Base-by-base conservation (phyloP, 2,329 filamentous ascomycete species). In the Trichoderma polysporum region DNA sequence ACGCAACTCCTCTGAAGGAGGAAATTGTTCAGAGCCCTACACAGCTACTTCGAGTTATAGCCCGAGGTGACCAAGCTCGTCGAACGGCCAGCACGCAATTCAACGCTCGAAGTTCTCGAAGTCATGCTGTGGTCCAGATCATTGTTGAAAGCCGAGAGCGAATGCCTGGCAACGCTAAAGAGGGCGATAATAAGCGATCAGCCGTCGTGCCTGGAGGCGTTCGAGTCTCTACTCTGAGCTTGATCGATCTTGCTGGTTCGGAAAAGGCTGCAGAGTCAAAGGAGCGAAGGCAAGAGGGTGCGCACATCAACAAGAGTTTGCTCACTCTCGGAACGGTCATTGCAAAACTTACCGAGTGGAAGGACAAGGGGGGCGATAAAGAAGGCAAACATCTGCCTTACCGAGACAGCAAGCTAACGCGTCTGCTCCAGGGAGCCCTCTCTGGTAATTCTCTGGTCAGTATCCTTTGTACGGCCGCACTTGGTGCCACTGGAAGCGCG, bases 11-110 rank as follows among this genome's bases (percentile, higher is more conserved):
- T 1, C 80, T 99, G 68, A 98, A 97, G 78, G 95, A 99, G 79
- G 95, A 99, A 77, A 99, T 99, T 73, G 95, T 99, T 33, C 95
- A 99, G 79, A 97, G 94, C 72, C 95, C 95, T 2, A 98, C 95
- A 0, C 95, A 99, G 77, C 85, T 99, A 31, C 82, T 99, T 50
- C 88, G 95, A 72, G 95, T 99, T 29, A 99, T 99, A 77, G 94
- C 95, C 41, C 88, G 94, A 66, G 95, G 95, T 74, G 95, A 99
- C 76, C 89, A 96, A 76, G 93, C 94, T 27, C 87, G 95, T 74
- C 86, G 94, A 73, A 96, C 93, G 1, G 93, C 93, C 67, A 97
- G 94, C 77, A 99, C 95, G 0, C 95, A 99, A 74, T 99, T 96
- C 85, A 99, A 99, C 76, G 88, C 94, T 22, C 89, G 94, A 73